phyloP scores from a whole-genome alignment of 768 basidiomycete species.

The Naematelia aurantialba region DNA sequence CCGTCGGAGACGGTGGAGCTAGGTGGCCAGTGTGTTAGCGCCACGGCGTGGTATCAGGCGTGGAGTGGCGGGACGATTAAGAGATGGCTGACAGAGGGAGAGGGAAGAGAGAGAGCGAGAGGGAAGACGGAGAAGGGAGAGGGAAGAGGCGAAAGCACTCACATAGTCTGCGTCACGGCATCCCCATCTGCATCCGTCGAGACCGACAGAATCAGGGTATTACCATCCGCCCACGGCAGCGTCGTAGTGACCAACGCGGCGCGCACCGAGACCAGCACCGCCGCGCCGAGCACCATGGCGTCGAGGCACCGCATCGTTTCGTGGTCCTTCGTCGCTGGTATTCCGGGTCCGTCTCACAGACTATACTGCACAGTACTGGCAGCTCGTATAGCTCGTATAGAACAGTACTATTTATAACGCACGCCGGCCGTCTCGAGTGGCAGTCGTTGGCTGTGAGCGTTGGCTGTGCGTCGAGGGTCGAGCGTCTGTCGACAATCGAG shows the following conservation, averaged over 20 bases:
- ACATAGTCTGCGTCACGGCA: slow-evolving; percentile 21
- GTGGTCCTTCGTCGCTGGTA: too few relatives aligned
- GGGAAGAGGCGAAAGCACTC: slow-evolving; percentile 7
- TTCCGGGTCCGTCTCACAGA: too few relatives aligned
- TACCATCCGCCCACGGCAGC: slow-evolving; percentile 23
- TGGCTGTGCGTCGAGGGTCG: too few relatives aligned
- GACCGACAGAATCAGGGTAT: slow-evolving; percentile 36
- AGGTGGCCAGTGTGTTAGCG: too few relatives aligned
- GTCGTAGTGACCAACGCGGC: background rate
- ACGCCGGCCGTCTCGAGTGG: too few relatives aligned
- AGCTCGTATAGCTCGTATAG: too few relatives aligned
- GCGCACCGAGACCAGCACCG: background rate
- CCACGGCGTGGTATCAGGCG: background rate
- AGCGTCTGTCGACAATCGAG: too few relatives aligned
- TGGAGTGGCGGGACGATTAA: background rate
- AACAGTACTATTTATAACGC: too few relatives aligned
- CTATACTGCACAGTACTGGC: too few relatives aligned
- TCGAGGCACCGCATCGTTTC: background rate
- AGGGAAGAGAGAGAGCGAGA: background rate
- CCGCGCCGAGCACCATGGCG: background rate
- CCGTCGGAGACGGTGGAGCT: background rate
- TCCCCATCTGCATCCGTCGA: slow-evolving; percentile 29
- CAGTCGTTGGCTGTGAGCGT: too few relatives aligned
- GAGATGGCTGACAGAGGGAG: background rate
- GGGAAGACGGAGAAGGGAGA: background rate